Base-by-base conservation (phyloP, 345 rosid genomes). In the Pistacia atlantica region DNA sequence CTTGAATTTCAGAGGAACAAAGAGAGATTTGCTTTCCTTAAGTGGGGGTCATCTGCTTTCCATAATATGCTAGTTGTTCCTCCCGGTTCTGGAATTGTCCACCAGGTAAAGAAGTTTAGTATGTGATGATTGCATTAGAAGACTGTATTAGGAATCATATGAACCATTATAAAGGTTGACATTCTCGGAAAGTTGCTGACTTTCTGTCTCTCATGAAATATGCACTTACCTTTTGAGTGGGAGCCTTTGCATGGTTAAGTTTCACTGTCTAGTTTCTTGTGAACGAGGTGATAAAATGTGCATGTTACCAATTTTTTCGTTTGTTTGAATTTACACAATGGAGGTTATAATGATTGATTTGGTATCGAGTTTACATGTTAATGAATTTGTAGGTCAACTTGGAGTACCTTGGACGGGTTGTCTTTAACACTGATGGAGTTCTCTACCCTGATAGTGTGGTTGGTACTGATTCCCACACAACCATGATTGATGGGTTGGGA, bases 401-500 rank as follows among this genome's bases (percentile, higher is more conserved):
- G 83, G 98, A 94, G 77, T 92, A 89, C 81, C 95, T 94, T 74
- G 97, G 93, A 62, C 86, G 93, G 55, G 93, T 94, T 78, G 97
- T 92, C 70, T 91, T 92, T 82, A 94, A 91, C 84, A 83, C 85
- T 22, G 86, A 85, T 68, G 92, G 90, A 37, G 33, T 90, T 17
- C 90, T 94, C 52, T 92, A 92, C 85, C 98, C 95, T 71, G 97
- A 94, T 84, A 92, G 96, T 14, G 95, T 92, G 74, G 97, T 94
- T 65, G 97, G 95, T 4, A 94, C 97, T 8, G 97, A 92, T 77
- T 92, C 97, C 65, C 98, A 91, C 80, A 92, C 97, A 37, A 92
- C 98, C 22, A 94, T 94, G 98, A 91, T 92, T 80, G 95, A 92
- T 84, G 98, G 96, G 28, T 42, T 92, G 78, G 98, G 98, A 75